Conservation (phyloP, 177 flowering plant genomes). For the Vitis hybrid region DNA sequence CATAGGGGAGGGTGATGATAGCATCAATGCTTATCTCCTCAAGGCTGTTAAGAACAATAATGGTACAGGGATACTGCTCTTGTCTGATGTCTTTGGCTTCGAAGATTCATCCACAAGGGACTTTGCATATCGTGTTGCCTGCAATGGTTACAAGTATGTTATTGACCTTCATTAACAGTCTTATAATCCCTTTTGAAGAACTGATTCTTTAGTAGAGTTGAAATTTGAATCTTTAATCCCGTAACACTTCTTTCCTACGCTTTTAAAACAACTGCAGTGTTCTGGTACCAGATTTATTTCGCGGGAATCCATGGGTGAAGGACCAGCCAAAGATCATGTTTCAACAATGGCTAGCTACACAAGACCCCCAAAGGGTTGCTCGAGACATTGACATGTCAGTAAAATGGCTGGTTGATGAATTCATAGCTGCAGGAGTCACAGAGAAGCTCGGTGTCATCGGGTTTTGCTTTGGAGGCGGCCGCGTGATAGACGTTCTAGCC, state of each 20-base stretch:
- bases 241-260: background rate
- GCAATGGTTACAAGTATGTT: constrained; percentile 93
- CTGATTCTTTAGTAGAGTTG: background rate
- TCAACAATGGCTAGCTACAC: constrained; percentile 56
- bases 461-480: constrained; percentile 84
- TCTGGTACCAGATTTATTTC: constrained; percentile 82
- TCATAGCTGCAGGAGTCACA: constrained; percentile 63
- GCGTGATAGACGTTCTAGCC: constrained; percentile 62
- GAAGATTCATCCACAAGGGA: constrained; percentile 82
- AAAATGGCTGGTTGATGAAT: constrained; percentile 79
- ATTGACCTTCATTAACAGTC: background rate
- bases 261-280: constrained; percentile 56
- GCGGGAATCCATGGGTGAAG: constrained; percentile 77
- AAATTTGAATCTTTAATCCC: background rate
- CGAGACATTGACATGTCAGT: constrained; percentile 54
- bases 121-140: constrained; percentile 88
- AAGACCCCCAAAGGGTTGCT: constrained; percentile 42
- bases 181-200: too few species aligned
- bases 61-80: constrained; percentile 66
- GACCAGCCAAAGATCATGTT: constrained; percentile 37
- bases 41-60: constrained; percentile 90
- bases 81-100: constrained; percentile 82
- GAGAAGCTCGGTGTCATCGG: constrained; percentile 86
- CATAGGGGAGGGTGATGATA: constrained; percentile 64
- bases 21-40: constrained; percentile 58